These are phyloP conservation scores for Pichia sp. DNA, from an alignment of 1,139 yeast genomes.

Conservation along the genomic window DNA sequence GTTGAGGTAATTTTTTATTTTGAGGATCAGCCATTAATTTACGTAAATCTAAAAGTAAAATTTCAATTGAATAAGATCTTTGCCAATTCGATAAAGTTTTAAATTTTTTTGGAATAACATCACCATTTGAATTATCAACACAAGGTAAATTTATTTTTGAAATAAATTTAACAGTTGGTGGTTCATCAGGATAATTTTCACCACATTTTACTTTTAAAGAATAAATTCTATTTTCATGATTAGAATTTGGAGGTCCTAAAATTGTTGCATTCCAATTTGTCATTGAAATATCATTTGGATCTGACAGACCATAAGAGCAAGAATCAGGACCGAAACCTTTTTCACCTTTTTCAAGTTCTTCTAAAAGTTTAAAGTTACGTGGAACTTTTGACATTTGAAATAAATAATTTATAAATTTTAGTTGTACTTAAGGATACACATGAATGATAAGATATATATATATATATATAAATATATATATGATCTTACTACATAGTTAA, in stretches of 20 bases:
- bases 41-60: slow-evolving; percentile 78
- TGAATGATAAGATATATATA: too few species aligned
- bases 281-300: slow-evolving; percentile 86
- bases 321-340: slow-evolving; percentile 97
- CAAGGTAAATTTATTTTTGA: slow-evolving; percentile 88
- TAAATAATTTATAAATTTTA: not conserved
- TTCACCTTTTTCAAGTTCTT: slow-evolving; percentile 96
- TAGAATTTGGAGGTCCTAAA: slow-evolving; percentile 93
- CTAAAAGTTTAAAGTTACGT: slow-evolving; percentile 86
- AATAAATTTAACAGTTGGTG: slow-evolving; percentile 75
- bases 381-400: slow-evolving; percentile 45
- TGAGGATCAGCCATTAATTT: slow-evolving; percentile 80
- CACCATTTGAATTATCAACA: slow-evolving; percentile 63
- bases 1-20: slow-evolving; percentile 84
- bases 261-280: slow-evolving; percentile 95
- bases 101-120: slow-evolving; percentile 55
- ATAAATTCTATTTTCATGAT: slow-evolving; percentile 91
- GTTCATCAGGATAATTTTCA: slow-evolving; percentile 76
- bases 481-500: too few species aligned
- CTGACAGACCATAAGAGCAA: slow-evolving; percentile 87
- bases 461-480: too few species aligned
- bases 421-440: too few species aligned
- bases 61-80: slow-evolving; percentile 85
- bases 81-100: slow-evolving; percentile 81
- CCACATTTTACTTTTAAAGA: slow-evolving; percentile 79